Conservation (phyloP, 495 filamentous ascomycete species). For the Daldinia vernicosa region DNA sequence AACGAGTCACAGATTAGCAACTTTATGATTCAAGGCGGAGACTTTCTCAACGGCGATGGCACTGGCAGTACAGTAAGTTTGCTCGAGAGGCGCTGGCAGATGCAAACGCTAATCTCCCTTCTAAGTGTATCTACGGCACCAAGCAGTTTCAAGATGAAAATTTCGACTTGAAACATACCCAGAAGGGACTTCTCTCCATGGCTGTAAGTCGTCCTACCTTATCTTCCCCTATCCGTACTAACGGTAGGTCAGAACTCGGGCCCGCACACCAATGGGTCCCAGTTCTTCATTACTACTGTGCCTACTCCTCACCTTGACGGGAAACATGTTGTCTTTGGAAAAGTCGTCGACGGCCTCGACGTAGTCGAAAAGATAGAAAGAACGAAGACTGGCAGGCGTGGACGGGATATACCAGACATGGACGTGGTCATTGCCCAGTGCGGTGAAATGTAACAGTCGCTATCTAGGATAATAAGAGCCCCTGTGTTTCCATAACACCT, state of each 20-base stretch:
- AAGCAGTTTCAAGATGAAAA: conserved; percentile 92
- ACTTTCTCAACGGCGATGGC: conserved; percentile 94
- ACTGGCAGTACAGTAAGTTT: conserved; percentile 72
- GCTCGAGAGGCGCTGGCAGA: not conserved
- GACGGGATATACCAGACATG: conserved; percentile 81
- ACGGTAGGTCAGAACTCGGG: conserved; percentile 77
- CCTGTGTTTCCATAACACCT: not conserved
- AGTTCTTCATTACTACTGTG: conserved; percentile 96
- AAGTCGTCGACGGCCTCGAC: conserved; percentile 89
- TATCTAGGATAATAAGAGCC: not conserved
- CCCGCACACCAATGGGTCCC: conserved; percentile 91
- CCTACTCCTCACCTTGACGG: conserved; percentile 87
- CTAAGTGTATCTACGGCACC: conserved; percentile 78
- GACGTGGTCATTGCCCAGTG: conserved; percentile 89
- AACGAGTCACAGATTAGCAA: conserved; percentile 76
- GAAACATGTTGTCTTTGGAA: conserved; percentile 96
- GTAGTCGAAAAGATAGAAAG: conserved; percentile 91
- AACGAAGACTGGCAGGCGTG: conserved; percentile 74
- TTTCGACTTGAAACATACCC: conserved; percentile 80
- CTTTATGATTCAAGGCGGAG: conserved; percentile 96
- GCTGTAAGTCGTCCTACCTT: conserved; percentile 65
- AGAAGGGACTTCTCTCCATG: conserved; percentile 87
- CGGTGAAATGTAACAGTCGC: conserved; percentile 76
- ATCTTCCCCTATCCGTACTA: conserved; percentile 1
- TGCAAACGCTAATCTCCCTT: conserved; percentile 8